A percentile compares a stretch with the other conserved stretches of the same genome.
phyloP scores from a whole-genome alignment of 768 basidiomycete genomes.

The Albatrellus ellisii region DNA sequence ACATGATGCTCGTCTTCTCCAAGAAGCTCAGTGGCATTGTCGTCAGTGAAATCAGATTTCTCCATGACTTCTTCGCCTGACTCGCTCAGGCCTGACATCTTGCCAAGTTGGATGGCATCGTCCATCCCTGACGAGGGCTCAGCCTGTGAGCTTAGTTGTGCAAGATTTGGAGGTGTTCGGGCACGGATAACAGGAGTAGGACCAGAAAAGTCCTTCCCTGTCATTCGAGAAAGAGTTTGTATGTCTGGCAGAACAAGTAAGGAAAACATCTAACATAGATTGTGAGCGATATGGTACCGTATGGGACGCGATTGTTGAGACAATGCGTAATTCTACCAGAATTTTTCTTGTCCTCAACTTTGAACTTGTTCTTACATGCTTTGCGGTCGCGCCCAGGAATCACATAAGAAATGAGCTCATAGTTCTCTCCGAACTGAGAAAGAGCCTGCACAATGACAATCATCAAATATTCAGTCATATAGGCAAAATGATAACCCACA shows the following conservation, averaged over 20 bases:
- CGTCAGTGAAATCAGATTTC: too few relatives aligned
- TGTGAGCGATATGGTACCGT: slow-evolving; percentile 35
- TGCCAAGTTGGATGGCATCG: slow-evolving; percentile 3
- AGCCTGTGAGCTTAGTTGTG: slow-evolving; percentile 13
- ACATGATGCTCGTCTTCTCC: too few relatives aligned
- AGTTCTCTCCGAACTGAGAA: slow-evolving; percentile 83
- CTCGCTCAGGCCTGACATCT: slow-evolving; percentile 1
- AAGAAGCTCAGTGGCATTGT: too few relatives aligned
- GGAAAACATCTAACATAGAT: background rate
- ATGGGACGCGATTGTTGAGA: slow-evolving; percentile 62
- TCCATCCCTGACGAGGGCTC: slow-evolving; percentile 4
- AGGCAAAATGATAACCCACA: slow-evolving; percentile 30
- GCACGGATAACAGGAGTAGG: slow-evolving; percentile 58
- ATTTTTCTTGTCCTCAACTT: slow-evolving; percentile 76
- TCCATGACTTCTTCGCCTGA: background rate
- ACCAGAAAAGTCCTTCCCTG: slow-evolving; percentile 77
- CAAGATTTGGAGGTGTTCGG: slow-evolving; percentile 23
- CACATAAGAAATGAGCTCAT: slow-evolving; percentile 80
- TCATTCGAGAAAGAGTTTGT: slow-evolving; percentile 60
- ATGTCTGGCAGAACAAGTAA: slow-evolving; percentile 39
- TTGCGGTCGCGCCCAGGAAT: slow-evolving; percentile 78
- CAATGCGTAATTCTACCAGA: slow-evolving; percentile 61
- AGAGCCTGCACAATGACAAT: slow-evolving; percentile 47
- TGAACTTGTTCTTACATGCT: slow-evolving; percentile 90
- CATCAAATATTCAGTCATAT: background rate